Conservation (phyloP, 2,329 filamentous ascomycete genomes). For the Malbranchea cinnamomea region DNA sequence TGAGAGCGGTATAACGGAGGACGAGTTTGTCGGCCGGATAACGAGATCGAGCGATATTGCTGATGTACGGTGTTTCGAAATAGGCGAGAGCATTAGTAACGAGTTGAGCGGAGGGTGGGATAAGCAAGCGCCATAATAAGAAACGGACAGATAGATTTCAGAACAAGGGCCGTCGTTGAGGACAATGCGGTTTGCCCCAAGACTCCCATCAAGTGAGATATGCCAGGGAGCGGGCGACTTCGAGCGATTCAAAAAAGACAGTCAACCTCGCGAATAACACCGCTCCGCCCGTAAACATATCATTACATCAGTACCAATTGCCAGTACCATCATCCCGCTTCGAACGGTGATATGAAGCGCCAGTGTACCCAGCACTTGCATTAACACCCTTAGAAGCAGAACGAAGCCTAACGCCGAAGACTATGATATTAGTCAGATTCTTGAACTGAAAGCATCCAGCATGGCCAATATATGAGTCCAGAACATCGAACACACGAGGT, state of each 20-base stretch:
- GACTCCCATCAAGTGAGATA: conserved; percentile 6
- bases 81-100: conserved; percentile 6
- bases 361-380: conserved; percentile 26
- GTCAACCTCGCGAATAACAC: conserved; percentile 6
- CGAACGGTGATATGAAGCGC: conserved; percentile 35
- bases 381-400: conserved; percentile 60
- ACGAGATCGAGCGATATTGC: too few relatives aligned
- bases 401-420: conserved; percentile 74
- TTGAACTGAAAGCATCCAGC: conserved; percentile 53
- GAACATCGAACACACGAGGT: conserved; percentile 74
- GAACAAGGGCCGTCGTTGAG: conserved; percentile 7
- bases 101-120: conserved; percentile 5
- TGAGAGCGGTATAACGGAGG: too few relatives aligned
- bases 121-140: conserved; percentile 9
- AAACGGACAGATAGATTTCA: conserved; percentile 10
- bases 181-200: conserved; percentile 6
- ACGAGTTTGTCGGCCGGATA: too few relatives aligned
- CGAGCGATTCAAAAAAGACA: conserved; percentile 5
- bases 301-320: conserved; percentile 32
- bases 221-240: conserved; percentile 6
- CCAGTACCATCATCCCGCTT: conserved; percentile 40
- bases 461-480: conserved; percentile 60
- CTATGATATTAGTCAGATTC: conserved; percentile 67
- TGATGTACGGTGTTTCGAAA: too few relatives aligned
- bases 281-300: conserved; percentile 17